A percentile compares a stretch with the other conserved stretches of the same genome.
Evolutionary conservation across 1,284 basidiomycete genomes (phyloP).

Genomic region (Fistulinella cinereoalba): DNA sequence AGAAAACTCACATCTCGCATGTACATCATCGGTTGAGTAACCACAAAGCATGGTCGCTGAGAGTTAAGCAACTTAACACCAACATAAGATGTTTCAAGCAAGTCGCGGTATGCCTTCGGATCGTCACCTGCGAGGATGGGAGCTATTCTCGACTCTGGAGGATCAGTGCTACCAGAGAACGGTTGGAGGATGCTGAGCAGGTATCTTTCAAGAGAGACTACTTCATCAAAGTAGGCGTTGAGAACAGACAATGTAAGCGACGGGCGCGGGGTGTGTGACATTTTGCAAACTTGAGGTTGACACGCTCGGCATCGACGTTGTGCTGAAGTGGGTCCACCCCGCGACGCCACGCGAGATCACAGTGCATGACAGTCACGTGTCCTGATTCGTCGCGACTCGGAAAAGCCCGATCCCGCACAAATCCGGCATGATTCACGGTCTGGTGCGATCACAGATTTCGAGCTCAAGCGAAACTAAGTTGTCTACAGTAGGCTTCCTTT

Average conservation of each 20-base stretch:
- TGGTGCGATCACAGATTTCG: no score
- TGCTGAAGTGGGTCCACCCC: no score
- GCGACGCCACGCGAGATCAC: no score
- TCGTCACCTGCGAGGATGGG: conserved; percentile 34
- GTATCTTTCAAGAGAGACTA: conserved; percentile 43
- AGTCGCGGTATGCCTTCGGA: conserved; percentile 34
- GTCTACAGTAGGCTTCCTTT: no score
- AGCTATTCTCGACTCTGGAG: neutral
- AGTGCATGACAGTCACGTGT: no score
- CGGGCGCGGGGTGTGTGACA: conserved; percentile 5
- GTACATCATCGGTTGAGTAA: conserved; percentile 41
- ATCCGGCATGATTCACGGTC: no score
- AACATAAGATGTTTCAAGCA: conserved; percentile 48
- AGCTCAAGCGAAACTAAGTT: no score
- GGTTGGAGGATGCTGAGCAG: conserved; percentile 36
- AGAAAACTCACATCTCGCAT: conserved; percentile 52
- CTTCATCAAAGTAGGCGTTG: conserved; percentile 39
- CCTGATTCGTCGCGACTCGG: no score
- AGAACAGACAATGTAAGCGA: conserved; percentile 25
- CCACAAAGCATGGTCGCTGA: conserved; percentile 26
- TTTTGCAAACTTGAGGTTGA: neutral
- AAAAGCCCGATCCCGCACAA: no score
- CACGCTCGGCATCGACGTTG: no score
- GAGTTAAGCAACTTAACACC: conserved; percentile 29
- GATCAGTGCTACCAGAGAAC: neutral